phyloP scores from a whole-genome alignment of 1,284 basidiomycete species.

The Ceratobasidium sp. region DNA sequence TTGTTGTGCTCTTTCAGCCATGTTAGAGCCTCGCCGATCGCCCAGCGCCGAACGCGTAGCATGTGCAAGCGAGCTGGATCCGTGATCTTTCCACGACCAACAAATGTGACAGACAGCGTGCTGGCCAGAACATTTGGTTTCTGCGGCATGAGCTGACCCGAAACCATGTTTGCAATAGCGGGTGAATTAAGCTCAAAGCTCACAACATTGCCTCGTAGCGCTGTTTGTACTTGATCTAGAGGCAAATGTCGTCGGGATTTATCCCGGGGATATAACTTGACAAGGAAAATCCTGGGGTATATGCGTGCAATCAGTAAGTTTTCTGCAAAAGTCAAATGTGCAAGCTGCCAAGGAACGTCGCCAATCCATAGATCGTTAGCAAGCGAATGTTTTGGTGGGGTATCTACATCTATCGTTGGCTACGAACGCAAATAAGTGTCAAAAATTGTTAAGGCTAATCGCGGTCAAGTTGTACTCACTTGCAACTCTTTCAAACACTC shows the following conservation, averaged over 20 bases:
- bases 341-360: conserved; percentile 49
- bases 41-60: conserved; percentile 50
- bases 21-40: conserved; percentile 47
- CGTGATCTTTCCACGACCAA: conserved; percentile 51
- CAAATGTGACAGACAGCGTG: conserved; percentile 53
- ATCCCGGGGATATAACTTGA: conserved; percentile 53
- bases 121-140: conserved; percentile 50
- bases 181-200: conserved; percentile 51
- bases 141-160: conserved; percentile 53
- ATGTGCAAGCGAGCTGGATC: conserved; percentile 48
- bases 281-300: conserved; percentile 51
- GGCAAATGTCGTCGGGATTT: conserved; percentile 45
- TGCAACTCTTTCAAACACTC: background rate
- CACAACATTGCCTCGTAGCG: conserved; percentile 54
- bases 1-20: conserved; percentile 42
- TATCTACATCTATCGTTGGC: background rate
- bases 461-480: background rate
- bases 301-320: conserved; percentile 49
- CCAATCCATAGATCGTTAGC: conserved; percentile 57
- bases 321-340: conserved; percentile 50
- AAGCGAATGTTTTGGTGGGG: conserved; percentile 48
- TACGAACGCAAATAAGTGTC: background rate
- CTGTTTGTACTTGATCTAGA: conserved; percentile 48
- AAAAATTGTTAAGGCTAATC: background rate
- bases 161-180: conserved; percentile 51